These are phyloP conservation scores for Phaeotremella skinneri DNA, from an alignment of 768 basidiomycete genomes.

Conservation along the genomic window DNA sequence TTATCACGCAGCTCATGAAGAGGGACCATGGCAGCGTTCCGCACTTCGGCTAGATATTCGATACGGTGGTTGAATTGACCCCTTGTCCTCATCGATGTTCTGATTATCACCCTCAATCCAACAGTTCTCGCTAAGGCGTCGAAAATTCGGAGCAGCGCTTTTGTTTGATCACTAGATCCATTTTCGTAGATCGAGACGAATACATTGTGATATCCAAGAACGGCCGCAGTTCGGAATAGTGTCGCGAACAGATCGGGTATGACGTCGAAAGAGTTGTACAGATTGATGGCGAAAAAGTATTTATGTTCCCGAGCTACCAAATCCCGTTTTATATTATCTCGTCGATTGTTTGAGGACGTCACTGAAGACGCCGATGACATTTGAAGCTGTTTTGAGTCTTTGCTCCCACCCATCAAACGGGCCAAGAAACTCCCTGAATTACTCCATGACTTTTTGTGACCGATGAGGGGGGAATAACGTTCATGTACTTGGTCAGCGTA, in stretches of 20 bases:
- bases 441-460: constrained; percentile 61
- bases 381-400: constrained; percentile 30
- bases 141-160: constrained; percentile 90
- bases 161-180: constrained; percentile 97
- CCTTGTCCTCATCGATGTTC: constrained; percentile 84
- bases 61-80: constrained; percentile 99
- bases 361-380: constrained; percentile 10
- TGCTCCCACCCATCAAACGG: constrained; percentile 28
- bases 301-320: constrained; percentile 68
- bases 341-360: constrained; percentile 18
- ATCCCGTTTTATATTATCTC: constrained; percentile 42
- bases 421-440: constrained; percentile 38
- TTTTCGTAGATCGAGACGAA: constrained; percentile 99
- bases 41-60: constrained; percentile 99
- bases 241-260: constrained; percentile 96
- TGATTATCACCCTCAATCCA: constrained; percentile 88
- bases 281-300: constrained; percentile 98
- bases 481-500: constrained; percentile 81
- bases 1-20: constrained; percentile 88
- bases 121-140: constrained; percentile 85
- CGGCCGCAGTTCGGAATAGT: constrained; percentile 84
- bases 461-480: constrained; percentile 79
- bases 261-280: constrained; percentile 98
- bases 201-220: constrained; percentile 96
- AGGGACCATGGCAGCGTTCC: constrained; percentile 94